These are phyloP conservation scores for Malassezia furfur DNA, from an alignment of 1,284 basidiomycete species.

Conservation along the genomic window DNA sequence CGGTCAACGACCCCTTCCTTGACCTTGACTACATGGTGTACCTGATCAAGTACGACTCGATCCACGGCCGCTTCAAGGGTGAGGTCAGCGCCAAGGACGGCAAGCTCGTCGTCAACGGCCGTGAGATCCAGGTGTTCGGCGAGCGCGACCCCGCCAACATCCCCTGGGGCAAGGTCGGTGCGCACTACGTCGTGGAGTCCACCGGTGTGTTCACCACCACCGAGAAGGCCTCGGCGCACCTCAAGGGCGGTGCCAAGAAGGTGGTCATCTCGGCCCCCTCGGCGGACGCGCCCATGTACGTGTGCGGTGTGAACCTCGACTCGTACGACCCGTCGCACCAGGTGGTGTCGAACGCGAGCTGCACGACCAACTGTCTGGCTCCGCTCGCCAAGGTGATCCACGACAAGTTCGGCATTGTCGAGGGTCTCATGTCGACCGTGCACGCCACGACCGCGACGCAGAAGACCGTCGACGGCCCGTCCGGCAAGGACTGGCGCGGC, in stretches of 20 bases:
- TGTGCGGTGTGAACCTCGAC: slow-evolving; percentile 85
- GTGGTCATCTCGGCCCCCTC: slow-evolving; percentile 99
- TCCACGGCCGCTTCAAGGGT: slow-evolving; percentile 91
- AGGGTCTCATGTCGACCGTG: slow-evolving; percentile 90
- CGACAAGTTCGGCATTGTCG: slow-evolving; percentile 58
- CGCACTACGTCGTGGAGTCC: slow-evolving; percentile 91
- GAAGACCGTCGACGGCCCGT: slow-evolving; percentile 85
- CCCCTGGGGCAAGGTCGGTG: slow-evolving; percentile 69
- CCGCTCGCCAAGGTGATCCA: slow-evolving; percentile 96
- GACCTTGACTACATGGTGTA: slow-evolving; percentile 62
- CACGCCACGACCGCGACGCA: slow-evolving; percentile 79
- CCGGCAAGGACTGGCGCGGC: slow-evolving; percentile 60
- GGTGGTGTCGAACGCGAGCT: slow-evolving; percentile 94
- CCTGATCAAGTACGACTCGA: slow-evolving; percentile 99
- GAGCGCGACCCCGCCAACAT: slow-evolving; percentile 85
- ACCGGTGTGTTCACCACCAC: slow-evolving; percentile 98
- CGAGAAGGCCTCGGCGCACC: slow-evolving; percentile 76
- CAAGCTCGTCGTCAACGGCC: slow-evolving; percentile 79
- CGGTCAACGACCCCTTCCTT: slow-evolving; percentile 68
- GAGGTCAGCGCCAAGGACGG: slow-evolving; percentile 72
- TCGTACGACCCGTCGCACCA: slow-evolving; percentile 80
- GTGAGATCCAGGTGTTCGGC: slow-evolving; percentile 64
- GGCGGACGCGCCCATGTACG: slow-evolving; percentile 87
- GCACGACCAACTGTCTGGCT: slow-evolving; percentile 93
- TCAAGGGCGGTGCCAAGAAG: slow-evolving; percentile 99